Percentiles rank a stretch among this genome's conserved stretches.
phyloP scores from a whole-genome alignment of 2,329 filamentous ascomycete genomes.

The Fusarium anthophilum region DNA sequence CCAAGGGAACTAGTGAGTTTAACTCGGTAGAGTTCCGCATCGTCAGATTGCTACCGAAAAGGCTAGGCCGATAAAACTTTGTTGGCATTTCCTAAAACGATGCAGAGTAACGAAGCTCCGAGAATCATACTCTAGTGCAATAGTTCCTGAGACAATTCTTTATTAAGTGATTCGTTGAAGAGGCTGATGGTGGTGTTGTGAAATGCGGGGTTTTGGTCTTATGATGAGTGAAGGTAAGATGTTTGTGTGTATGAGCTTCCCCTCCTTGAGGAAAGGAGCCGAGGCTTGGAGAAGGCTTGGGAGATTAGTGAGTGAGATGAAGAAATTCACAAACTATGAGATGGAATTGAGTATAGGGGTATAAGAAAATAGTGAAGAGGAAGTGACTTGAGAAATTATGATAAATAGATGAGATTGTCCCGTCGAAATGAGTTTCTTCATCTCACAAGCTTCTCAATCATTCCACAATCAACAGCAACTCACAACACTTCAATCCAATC shows the following conservation, averaged over 20 bases:
- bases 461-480: not conserved
- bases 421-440: not conserved
- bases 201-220: slow-evolving; percentile 18
- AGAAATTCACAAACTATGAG: not conserved
- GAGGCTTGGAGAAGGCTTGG: not conserved
- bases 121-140: not conserved
- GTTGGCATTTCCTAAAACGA: slow-evolving; percentile 3
- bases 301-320: not conserved
- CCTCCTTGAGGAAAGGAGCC: not conserved
- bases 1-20: not conserved
- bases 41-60: not conserved
- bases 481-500: no score
- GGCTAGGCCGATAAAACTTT: not conserved
- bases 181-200: slow-evolving; percentile 4
- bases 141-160: not conserved
- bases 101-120: slow-evolving; percentile 5
- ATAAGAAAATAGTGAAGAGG: not conserved
- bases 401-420: not conserved
- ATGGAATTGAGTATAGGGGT: accelerated
- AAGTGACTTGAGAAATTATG: not conserved
- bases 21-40: not conserved
- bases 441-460: not conserved
- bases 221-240: not conserved
- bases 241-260: not conserved
- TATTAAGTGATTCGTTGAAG: not conserved